Conservation (phyloP, 441 rosid species). For the Pelargonium exstipulatum region DNA sequence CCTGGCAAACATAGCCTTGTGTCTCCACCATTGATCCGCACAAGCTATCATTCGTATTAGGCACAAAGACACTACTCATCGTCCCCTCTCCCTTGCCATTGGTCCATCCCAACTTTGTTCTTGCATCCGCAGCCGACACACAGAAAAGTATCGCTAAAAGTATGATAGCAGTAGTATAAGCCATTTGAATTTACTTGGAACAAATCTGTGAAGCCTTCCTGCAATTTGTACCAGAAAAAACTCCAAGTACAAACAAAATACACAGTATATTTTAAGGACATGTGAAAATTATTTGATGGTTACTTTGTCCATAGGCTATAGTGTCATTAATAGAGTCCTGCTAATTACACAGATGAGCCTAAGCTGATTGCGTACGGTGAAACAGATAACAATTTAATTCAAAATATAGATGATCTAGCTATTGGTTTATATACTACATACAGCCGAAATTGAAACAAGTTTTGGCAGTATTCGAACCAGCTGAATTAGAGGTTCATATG, state of each 20-base stretch:
- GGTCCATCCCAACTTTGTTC: slow-evolving; percentile 18
- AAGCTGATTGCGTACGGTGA: no score
- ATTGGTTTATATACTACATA: no score
- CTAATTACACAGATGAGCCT: no score
- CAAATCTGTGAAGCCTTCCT: background rate
- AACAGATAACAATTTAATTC: no score
- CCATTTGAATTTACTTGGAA: slow-evolving; percentile 23
- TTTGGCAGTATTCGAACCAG: no score
- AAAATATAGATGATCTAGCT: no score
- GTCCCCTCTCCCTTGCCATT: background rate
- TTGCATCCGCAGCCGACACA: slow-evolving; percentile 19
- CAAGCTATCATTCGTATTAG: slow-evolving; percentile 20
- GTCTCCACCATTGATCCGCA: slow-evolving; percentile 39
- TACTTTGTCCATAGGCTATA: background rate
- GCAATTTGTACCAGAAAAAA: slow-evolving; percentile 17
- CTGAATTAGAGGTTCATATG: no score
- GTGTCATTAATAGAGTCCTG: no score
- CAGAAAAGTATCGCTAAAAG: slow-evolving; percentile 20
- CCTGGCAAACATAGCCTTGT: slow-evolving; percentile 48
- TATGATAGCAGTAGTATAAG: slow-evolving; percentile 1
- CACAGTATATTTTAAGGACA: background rate
- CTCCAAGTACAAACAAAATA: slow-evolving; percentile 10
- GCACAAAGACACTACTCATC: background rate
- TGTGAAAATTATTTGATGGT: background rate
- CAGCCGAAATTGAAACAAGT: no score